Evolutionary conservation across 1,139 yeast genomes (phyloP), one percentile per base, ranked within the genome.

Genomic region (Suhomyces anneliseae): DNA sequence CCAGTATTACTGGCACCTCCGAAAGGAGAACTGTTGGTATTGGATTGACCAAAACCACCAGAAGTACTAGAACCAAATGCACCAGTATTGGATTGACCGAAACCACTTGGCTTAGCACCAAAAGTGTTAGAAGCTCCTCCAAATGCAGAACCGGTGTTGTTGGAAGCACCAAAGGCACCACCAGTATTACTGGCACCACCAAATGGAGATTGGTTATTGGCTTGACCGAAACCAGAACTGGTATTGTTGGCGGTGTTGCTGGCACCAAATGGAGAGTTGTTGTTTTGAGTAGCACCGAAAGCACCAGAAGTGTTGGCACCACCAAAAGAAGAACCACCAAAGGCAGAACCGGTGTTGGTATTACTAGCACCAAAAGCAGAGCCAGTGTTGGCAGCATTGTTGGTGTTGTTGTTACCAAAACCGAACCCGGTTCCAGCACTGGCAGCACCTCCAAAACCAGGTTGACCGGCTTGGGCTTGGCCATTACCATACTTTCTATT

Each of bases 401-500:
- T 52, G 34, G 59, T 61, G 40, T 56, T 43, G 48, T 54, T 51
- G 46, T 53, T 68, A 15, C 76, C 72, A 40, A 63, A 64, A 10
- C 51, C 55, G 27, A 47, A 47, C 10, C 49, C 48, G 11, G 47
- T 52, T 10, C 51, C 44, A 40, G 53, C 45, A 41, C 59, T 48
- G 39, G 51, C 45, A 24, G 62, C 51, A 35, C 56, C 70, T 56
- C 53, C 50, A 39, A 59, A 63, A 41, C 67, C 61, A 9, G 56
- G 52, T 10, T 48, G 47, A 14, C 64, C 61, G 10, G 62, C 48
- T 5, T 7, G 29, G 8, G 33, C 42, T 8, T 39, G 43, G 6
- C 40, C 45, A 45, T 66, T 74, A n/a, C 86, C 87, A 54, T 59
- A 82, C 47, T 84, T 79, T 55, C 95, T 77, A 52, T 82, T 82